Percentiles rank a stretch among this genome's conserved stretches.
phyloP scores from a whole-genome alignment of 768 basidiomycete genomes.

The Naganishia onofrii region DNA sequence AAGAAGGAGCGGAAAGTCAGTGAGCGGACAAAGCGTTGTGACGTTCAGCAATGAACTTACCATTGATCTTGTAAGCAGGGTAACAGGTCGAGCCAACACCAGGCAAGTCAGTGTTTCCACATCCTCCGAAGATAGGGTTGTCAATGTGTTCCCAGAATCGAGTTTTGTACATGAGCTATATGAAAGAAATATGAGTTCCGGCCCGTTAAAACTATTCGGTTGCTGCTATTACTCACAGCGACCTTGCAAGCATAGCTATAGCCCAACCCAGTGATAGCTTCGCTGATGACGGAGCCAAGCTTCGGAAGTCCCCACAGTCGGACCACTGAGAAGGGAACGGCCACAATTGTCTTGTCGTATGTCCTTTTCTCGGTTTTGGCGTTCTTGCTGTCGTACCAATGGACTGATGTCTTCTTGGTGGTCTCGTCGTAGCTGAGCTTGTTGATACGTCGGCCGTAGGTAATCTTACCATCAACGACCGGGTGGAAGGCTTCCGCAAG shows the following conservation, averaged over 20 bases:
- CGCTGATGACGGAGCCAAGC: conserved; percentile 32
- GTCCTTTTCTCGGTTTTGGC: conserved; percentile 16
- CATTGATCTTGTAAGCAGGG: conserved; percentile 37
- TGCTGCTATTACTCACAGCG: conserved; percentile 29
- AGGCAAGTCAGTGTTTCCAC: conserved; percentile 34
- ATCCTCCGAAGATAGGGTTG: conserved; percentile 34
- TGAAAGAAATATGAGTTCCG: too few relatives aligned
- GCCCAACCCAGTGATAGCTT: conserved; percentile 34
- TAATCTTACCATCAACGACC: conserved; percentile 33
- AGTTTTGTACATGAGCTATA: conserved; percentile 34
- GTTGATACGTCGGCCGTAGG: conserved; percentile 32
- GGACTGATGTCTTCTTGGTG: conserved; percentile 33
- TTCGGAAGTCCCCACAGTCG: conserved; percentile 30
- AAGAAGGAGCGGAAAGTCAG: too few relatives aligned
- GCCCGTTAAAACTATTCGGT: too few relatives aligned
- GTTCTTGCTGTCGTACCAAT: conserved; percentile 33
- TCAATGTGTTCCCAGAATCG: conserved; percentile 37
- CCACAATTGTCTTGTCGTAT: conserved; percentile 36
- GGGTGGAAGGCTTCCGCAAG: conserved; percentile 39
- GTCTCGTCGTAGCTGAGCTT: conserved; percentile 32
- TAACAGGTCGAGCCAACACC: conserved; percentile 36
- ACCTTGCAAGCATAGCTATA: conserved; percentile 36
- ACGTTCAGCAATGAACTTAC: not conserved
- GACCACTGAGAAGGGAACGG: conserved; percentile 34
- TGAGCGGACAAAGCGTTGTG: too few relatives aligned